Percentiles rank a stretch among this genome's conserved stretches.
phyloP scores from a whole-genome alignment of 2,329 filamentous ascomycete genomes.

The Dothideomycetidae sp. region DNA sequence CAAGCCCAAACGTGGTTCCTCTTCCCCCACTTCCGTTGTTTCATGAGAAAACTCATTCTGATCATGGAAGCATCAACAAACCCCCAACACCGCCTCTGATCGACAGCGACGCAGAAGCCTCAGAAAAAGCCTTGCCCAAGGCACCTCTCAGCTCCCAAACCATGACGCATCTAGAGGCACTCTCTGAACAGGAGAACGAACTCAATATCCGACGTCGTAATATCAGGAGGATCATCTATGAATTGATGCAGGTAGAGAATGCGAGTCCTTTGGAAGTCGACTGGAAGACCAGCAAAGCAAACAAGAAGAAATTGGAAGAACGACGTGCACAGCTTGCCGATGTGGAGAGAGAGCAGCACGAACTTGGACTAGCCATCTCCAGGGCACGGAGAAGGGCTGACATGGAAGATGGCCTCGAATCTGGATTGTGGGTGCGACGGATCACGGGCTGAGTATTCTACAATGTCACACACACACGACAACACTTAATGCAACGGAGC shows the following conservation, averaged over 20 bases:
- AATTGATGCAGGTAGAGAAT: constrained; percentile 62
- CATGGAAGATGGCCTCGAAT: constrained; percentile 45
- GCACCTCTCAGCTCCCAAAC: constrained; percentile 28
- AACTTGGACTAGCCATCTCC: constrained; percentile 60
- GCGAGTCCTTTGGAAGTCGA: constrained; percentile 54
- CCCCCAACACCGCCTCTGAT: constrained; percentile 9
- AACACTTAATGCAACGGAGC: background rate
- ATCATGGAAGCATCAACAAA: background rate
- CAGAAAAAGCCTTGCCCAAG: constrained; percentile 16
- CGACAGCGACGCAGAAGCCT: background rate
- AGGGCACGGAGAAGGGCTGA: constrained; percentile 62
- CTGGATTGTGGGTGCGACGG: constrained; percentile 62
- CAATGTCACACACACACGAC: background rate
- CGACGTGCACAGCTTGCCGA: constrained; percentile 55
- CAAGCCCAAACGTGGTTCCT: constrained; percentile 27
- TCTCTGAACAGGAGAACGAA: constrained; percentile 51
- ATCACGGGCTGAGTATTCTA: constrained; percentile 41
- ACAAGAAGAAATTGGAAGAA: constrained; percentile 50
- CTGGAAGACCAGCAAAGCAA: constrained; percentile 38
- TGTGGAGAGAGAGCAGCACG: constrained; percentile 62
- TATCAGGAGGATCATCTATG: constrained; percentile 55
- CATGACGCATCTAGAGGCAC: constrained; percentile 42
- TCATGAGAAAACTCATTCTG: background rate
- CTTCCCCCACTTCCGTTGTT: background rate
- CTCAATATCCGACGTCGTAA: constrained; percentile 56